Base-by-base conservation (phyloP, 2,329 filamentous ascomycete genomes). In the Balansia obtecta region DNA sequence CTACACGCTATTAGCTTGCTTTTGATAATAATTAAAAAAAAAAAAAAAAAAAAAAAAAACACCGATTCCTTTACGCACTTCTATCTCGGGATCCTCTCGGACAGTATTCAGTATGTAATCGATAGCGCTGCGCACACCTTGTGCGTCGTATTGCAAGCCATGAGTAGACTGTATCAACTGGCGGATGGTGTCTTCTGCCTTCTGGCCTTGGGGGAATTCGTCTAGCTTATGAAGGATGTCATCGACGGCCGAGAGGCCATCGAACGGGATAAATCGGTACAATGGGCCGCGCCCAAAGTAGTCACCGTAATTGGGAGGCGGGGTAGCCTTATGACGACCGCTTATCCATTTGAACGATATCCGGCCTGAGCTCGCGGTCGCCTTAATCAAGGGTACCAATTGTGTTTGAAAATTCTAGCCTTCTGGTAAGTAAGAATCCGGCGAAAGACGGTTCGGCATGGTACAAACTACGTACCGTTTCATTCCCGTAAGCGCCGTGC, bases 401-500 rank as follows among this genome's bases (percentile, higher is more conserved):
- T 79, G 76, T 16, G 76, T 71, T 57, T 76, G 68, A 56, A 79
- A 79, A 67, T 77, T 76, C 75, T 79, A 40, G 13, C 11, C 34
- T 15, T 4, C 22, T 18, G 18, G 9, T 30, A 3, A 39, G 30
- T 33, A 16, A 34, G 11, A 40, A 20, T 8, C 11, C 22, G 30
- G 2, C 16, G 10, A 50, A 18, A 10, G 11, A 30, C 3, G 7
- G 12, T 15, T 40, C 20, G 33, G 8, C 8, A 27, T 22, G 18
- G 27, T 1, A 51, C 49, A 48, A 54, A 54, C 13, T 40, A 64
- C 71, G 65, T 62, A 75, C 74, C 56, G 72, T 70, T 47, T 75
- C 71, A 64, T 74, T 80, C 49, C 77, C 76, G 59, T 75, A 80
- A 20, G 77, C 74, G 54, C 77, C 77, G 34, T 76, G 76, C 9